Conservation (phyloP, 2,329 filamentous ascomycete genomes). For the Bipolaris victoriae region DNA sequence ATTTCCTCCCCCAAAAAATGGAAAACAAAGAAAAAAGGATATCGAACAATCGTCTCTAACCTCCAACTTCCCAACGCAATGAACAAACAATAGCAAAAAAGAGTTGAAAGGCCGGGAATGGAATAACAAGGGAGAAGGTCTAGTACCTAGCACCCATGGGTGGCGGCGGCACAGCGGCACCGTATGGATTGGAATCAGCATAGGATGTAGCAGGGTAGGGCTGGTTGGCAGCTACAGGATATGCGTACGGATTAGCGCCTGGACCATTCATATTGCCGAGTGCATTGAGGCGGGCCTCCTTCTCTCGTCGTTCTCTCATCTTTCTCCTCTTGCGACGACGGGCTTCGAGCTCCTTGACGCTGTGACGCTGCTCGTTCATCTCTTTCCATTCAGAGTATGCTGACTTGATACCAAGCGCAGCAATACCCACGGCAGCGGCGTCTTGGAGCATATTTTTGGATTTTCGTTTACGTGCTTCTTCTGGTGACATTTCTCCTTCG, state of each 20-base stretch:
- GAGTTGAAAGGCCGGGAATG: background rate
- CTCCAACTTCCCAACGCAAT: background rate
- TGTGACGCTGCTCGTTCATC: conserved; percentile 66
- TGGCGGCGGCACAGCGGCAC: conserved; percentile 46
- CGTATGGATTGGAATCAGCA: conserved; percentile 56
- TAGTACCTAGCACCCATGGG: conserved; percentile 49
- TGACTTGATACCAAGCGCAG: conserved; percentile 70
- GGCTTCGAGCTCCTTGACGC: conserved; percentile 61
- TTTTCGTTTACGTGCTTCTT: conserved; percentile 67
- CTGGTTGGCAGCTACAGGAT: conserved; percentile 45
- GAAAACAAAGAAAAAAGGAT: conserved; percentile 2
- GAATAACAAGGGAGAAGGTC: conserved; percentile 1
- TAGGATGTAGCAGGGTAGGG: conserved; percentile 49
- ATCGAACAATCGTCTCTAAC: conserved; percentile 5
- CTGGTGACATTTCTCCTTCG: conserved; percentile 67
- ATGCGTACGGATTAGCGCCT: conserved; percentile 48
- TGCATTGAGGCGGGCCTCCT: conserved; percentile 53
- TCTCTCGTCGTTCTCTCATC: conserved; percentile 50
- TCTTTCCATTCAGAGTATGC: conserved; percentile 72
- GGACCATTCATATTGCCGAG: conserved; percentile 44
- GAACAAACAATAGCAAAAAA: background rate
- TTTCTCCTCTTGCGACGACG: conserved; percentile 56
- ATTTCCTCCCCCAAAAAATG: background rate
- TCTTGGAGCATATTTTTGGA: conserved; percentile 69
- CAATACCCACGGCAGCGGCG: conserved; percentile 69